Evolutionary conservation across 1,284 basidiomycete genomes (phyloP).

Genomic region (Ceratobasidium theobromae): DNA sequence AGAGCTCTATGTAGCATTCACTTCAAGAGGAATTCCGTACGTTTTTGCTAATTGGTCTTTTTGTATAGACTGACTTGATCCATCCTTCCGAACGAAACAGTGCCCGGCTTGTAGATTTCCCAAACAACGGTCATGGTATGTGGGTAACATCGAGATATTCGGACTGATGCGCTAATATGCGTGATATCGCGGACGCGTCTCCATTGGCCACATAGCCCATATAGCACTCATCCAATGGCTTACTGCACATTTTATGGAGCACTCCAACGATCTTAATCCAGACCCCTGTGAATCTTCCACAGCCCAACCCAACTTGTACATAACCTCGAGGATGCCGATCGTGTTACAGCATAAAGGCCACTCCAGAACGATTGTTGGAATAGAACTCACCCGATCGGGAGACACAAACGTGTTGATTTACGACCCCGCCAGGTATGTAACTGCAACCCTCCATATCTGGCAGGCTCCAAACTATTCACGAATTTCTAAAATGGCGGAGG

Average conservation of each 20-base stretch:
- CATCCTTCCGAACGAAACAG: conserved; percentile 43
- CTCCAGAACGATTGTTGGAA: conserved; percentile 82
- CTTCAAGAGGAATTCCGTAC: conserved; percentile 75
- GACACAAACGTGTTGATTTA: conserved; percentile 67
- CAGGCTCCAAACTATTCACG: not conserved
- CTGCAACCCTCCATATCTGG: no score
- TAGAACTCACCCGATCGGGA: conserved; percentile 63
- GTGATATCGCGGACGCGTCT: no score
- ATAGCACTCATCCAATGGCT: conserved; percentile 63
- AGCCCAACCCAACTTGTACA: conserved; percentile 50
- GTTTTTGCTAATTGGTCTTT: conserved; percentile 39
- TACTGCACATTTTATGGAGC: conserved; percentile 57
- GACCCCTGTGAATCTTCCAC: conserved; percentile 23
- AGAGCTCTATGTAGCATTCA: conserved; percentile 71
- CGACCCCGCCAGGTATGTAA: conserved; percentile 70
- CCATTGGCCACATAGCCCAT: conserved; percentile 44
- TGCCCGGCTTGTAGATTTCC: conserved; percentile 52
- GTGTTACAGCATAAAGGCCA: conserved; percentile 77
- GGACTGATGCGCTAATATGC: conserved; percentile 22
- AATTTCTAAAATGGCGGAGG: not conserved
- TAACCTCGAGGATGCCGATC: conserved; percentile 69
- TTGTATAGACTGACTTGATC: not conserved
- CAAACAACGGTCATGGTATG: conserved; percentile 39
- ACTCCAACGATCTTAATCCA: not conserved
- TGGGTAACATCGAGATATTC: not conserved